Base-by-base conservation (phyloP, 2,329 filamentous ascomycete genomes). In the Botrytis porri region DNA sequence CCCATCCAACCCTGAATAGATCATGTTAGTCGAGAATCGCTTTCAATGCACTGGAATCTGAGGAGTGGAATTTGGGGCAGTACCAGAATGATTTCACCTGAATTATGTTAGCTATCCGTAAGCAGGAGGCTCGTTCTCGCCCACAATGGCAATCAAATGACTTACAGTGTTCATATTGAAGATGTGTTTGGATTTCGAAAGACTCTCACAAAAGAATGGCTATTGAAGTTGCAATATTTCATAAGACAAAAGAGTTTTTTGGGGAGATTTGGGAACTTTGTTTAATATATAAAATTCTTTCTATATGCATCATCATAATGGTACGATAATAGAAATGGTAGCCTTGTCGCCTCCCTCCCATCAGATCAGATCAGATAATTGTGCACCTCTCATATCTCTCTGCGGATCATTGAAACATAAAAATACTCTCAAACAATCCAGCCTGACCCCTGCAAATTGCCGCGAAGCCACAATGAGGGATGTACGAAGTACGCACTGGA, bases 1-100 rank as follows among this genome's bases (percentile, higher is more conserved):
- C 95, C 96, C 94, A 98, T 80, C 96, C 96, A 80, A 95, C 85
- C 93, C 94, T 97, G 77, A 63, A 74, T 71, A 74, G 60, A 64
- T 70, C 41, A 65, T 74, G 76, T 79, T 75, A 78, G 75, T 66
- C 74, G 73, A 70, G 74, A 41, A 45, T 45, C 57, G 62, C 61
- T 39, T 65, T 73, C n/a, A 18, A 43, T 25, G 20, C 1, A 43
- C 14, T 59, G 73, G 74, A 71, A 73, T 73, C 60, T 57, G 67
- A 67, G 39, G 71, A 9, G 41, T 43, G 16, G 39, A 22, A 16
- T 32, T 3, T 22, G 62, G 39, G 35, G 45, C 75, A 84, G 76
- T 84, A 91, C 89, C 89, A 91, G 83, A 91, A 91, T 70, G 89
- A 91, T 84, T 86, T 89, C 76, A 87, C 85, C 89, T 91, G 77